A percentile compares a stretch with the other conserved stretches of the same genome.
Conservation (phyloP, 176 grass and related monocot species). For the Themeda triandra region DNA sequence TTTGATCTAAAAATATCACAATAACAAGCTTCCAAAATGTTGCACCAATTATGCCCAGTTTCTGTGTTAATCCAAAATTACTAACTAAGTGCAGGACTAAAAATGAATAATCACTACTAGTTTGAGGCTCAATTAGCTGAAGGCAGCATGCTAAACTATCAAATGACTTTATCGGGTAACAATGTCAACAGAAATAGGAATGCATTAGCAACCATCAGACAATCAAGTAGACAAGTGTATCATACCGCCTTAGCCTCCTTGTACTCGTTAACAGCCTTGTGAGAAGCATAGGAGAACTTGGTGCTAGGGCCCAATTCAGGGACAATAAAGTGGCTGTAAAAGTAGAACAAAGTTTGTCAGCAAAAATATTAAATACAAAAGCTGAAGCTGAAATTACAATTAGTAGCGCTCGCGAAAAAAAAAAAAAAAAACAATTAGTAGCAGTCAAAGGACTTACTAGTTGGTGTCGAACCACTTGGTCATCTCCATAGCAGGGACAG, state of each 20-base stretch:
- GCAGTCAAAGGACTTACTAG: constrained; percentile 53
- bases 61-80: not conserved
- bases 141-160: not conserved
- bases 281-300: constrained; percentile 82
- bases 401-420: too few species aligned
- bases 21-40: not conserved
- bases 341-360: not conserved
- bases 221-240: not conserved
- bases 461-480: constrained; percentile 99
- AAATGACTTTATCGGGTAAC: not conserved
- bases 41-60: not conserved
- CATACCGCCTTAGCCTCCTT: constrained; percentile 89
- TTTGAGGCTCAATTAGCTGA: not conserved
- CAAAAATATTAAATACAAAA: not conserved
- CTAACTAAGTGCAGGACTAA: not conserved
- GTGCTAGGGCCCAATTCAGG: constrained; percentile 75
- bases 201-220: too few species aligned
- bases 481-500: constrained; percentile 98
- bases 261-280: constrained; percentile 81
- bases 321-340: constrained; percentile 81
- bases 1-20: not conserved
- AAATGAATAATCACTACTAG: not conserved
- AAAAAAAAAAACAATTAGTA: too few species aligned
- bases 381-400: not conserved
- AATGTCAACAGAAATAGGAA: not conserved